Evolutionary conservation across 768 basidiomycete genomes (phyloP), one percentile per base, ranked within the genome.

Genomic region (Tulasnella sp.): DNA sequence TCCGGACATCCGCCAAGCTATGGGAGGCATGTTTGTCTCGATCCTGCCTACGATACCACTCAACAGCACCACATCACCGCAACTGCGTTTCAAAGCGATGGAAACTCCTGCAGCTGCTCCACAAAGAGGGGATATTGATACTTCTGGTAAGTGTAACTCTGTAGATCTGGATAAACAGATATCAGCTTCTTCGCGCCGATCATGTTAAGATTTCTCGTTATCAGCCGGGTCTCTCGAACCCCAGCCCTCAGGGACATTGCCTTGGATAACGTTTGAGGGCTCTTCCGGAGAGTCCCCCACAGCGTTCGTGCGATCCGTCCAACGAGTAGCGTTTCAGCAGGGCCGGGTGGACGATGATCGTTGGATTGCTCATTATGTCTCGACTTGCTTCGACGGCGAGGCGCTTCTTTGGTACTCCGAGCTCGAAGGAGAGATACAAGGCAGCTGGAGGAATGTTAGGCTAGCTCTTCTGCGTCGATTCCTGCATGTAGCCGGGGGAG

Each of bases 301-400:
- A 31, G 22, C 7, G 20, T 44, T 75, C 24, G 22, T 75, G 28
- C 31, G 22, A 42, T 42, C 74, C 7, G 41, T 75, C 16, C 74
- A 75, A 42, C 31, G 74, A 40, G 12, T 75, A 28, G 74, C 74
- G 5, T 40, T 75, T 9, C 11, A 28, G 41, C 31, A 75, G 22
- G n/a, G 28, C 11, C 24, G 40, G 12, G 14, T 9, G 6, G n/a
- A 75, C 46, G 44, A 77, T 7, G 54, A 58, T 60, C 42, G 28
- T 5, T 77, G 76, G 76, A 50, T 50, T 8, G 76, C 76, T 18
- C 42, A 48, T 24, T 77, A 77, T 24, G 76, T 46, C 28, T 41
- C 76, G 28, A 31, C 44, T 40, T 77, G 76, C 76, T 77, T 77
- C 37, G 44, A 48, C 8, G 46, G 40, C 5, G 76, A 77, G 24